These are phyloP conservation scores for Thermoascus crustaceus DNA, from an alignment of 2,329 filamentous ascomycete genomes.

Conservation along the genomic window DNA sequence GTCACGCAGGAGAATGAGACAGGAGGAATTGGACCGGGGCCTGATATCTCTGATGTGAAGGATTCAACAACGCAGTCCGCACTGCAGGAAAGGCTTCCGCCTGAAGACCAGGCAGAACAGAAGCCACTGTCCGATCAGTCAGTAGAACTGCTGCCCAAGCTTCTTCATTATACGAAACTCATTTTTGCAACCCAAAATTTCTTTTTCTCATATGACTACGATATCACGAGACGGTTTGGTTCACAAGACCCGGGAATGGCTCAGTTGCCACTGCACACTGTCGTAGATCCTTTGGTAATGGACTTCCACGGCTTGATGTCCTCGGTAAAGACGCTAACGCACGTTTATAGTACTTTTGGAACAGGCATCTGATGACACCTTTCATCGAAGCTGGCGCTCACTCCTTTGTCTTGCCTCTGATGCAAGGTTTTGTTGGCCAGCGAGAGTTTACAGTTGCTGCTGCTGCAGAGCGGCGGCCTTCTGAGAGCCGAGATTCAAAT, in stretches of 20 bases:
- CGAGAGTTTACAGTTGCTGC: conserved; percentile 70
- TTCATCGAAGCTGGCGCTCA: conserved; percentile 69
- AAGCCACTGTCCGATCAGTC: conserved; percentile 30
- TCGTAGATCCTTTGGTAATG: conserved; percentile 59
- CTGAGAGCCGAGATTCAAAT: conserved; percentile 6
- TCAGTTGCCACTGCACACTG: conserved; percentile 58
- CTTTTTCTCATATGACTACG: conserved; percentile 91
- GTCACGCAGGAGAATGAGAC: conserved; percentile 27
- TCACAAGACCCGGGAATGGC: conserved; percentile 32
- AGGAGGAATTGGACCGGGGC: conserved; percentile 1
- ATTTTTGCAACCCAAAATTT: conserved; percentile 82
- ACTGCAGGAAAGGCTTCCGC: conserved; percentile 2
- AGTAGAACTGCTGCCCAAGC: conserved; percentile 64
- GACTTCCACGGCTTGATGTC: not conserved
- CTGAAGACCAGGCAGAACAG: conserved; percentile 6
- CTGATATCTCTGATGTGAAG: conserved; percentile 7
- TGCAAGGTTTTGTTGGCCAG: conserved; percentile 94
- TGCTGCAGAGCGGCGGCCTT: conserved; percentile 12
- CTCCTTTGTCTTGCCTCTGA: conserved; percentile 65
- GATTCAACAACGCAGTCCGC: conserved; percentile 8
- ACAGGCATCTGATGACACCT: conserved; percentile 62
- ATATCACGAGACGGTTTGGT: conserved; percentile 64
- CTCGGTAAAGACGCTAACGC: not conserved
- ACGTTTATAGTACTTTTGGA: conserved; percentile 76
- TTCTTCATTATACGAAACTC: conserved; percentile 74